phyloP scores from a whole-genome alignment of 2,329 filamentous ascomycete species.

The Diaporthe australafricana region DNA sequence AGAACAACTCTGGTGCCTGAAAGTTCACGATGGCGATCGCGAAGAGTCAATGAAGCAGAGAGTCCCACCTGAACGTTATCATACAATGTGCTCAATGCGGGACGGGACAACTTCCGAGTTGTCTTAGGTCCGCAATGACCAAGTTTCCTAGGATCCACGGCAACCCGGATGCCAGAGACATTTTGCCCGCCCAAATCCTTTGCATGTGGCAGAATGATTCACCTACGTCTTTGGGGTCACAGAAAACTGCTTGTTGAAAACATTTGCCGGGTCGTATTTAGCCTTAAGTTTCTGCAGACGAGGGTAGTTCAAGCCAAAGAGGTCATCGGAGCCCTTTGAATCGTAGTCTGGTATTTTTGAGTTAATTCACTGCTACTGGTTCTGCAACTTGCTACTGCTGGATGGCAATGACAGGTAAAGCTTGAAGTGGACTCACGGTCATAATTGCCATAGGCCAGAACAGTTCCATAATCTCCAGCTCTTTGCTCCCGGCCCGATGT shows the following conservation, averaged over 20 bases:
- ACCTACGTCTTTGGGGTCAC: not conserved
- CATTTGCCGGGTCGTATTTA: not conserved
- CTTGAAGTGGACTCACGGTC: not conserved
- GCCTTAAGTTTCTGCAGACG: conserved; percentile 7
- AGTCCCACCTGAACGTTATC: no score
- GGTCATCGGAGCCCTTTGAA: not conserved
- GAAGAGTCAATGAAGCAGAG: no score
- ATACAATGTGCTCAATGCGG: no score
- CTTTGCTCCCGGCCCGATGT: not conserved
- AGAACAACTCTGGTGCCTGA: no score
- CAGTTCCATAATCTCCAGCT: not conserved
- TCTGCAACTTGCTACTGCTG: rapidly evolving
- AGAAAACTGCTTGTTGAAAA: conserved; percentile 1
- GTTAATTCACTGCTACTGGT: not conserved
- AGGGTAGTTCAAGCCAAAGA: conserved; percentile 1
- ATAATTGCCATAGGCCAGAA: not conserved
- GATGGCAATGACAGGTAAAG: not conserved
- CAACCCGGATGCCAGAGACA: no score
- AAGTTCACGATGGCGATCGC: no score
- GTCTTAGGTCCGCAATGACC: no score
- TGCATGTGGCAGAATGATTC: no score
- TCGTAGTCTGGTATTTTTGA: not conserved
- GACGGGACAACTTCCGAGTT: no score
- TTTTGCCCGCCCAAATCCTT: not conserved
- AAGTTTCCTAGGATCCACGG: no score